These are phyloP conservation scores for Trematosphaeria pertusa DNA, from an alignment of 2,329 filamentous ascomycete species.

Conservation along the genomic window DNA sequence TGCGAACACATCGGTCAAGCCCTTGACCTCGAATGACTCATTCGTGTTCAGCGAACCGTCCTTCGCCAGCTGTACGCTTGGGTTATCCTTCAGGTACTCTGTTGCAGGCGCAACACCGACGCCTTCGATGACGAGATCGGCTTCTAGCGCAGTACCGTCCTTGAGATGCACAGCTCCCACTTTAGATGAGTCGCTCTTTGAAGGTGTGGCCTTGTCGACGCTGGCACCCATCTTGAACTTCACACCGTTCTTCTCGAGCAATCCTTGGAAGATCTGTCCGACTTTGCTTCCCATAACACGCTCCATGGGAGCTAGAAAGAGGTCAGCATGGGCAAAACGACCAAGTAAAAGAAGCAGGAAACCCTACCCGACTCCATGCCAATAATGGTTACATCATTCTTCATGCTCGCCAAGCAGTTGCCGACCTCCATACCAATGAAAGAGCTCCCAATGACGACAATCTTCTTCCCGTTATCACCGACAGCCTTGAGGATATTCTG, in stretches of 20 bases:
- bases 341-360: too few species aligned
- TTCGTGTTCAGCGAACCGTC: slow-evolving; percentile 89
- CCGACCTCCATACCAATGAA: slow-evolving; percentile 99
- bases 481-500: slow-evolving; percentile 80
- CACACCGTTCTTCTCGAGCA: slow-evolving; percentile 84
- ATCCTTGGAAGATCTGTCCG: slow-evolving; percentile 78
- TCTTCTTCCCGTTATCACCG: slow-evolving; percentile 83
- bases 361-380: slow-evolving; percentile 77
- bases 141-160: slow-evolving; percentile 82
- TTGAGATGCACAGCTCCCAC: slow-evolving; percentile 85
- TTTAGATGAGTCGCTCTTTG: slow-evolving; percentile 68
- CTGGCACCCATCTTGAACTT: slow-evolving; percentile 84
- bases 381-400: slow-evolving; percentile 84
- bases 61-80: slow-evolving; percentile 71
- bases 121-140: slow-evolving; percentile 90
- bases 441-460: slow-evolving; percentile 88
- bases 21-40: slow-evolving; percentile 77
- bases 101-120: slow-evolving; percentile 89
- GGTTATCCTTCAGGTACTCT: slow-evolving; percentile 77
- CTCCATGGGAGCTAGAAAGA: slow-evolving; percentile 71
- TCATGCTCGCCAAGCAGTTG: slow-evolving; percentile 74
- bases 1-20: slow-evolving; percentile 84
- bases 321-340: slow-evolving; percentile 14
- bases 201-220: slow-evolving; percentile 83
- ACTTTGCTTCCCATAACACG: slow-evolving; percentile 83